Percentiles rank a stretch among this genome's conserved stretches.
Evolutionary conservation across 2,329 filamentous ascomycete species (phyloP).

Genomic region (Nannizzia gypsea): DNA sequence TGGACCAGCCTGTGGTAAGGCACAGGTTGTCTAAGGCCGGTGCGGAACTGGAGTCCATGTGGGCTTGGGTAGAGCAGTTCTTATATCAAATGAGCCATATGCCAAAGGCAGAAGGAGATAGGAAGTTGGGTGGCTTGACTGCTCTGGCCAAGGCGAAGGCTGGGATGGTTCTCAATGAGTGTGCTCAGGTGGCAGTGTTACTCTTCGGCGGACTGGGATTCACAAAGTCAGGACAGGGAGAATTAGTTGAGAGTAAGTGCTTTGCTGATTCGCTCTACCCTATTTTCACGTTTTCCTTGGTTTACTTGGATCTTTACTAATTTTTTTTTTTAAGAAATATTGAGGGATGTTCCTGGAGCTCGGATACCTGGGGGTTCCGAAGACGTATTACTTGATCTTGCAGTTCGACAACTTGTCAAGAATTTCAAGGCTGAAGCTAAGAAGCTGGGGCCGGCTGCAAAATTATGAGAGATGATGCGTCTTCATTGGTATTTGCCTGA

Average conservation of each 20-base stretch:
- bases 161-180: conserved; percentile 60
- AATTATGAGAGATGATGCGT: not conserved
- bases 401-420: conserved; percentile 58
- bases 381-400: conserved; percentile 60
- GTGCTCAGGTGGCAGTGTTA: conserved; percentile 55
- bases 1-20: conserved; percentile 63
- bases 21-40: conserved; percentile 61
- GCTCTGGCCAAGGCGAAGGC: conserved; percentile 61
- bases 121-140: conserved; percentile 56
- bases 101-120: conserved; percentile 35
- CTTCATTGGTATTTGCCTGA: too few species aligned
- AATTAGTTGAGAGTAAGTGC: conserved; percentile 55
- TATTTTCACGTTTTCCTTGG: conserved; percentile 2
- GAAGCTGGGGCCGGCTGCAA: conserved; percentile 15
- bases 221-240: conserved; percentile 57
- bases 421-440: conserved; percentile 40
- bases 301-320: conserved; percentile 19
- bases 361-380: conserved; percentile 58
- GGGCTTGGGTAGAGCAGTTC: conserved; percentile 61
- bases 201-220: conserved; percentile 66
- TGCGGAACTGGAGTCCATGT: conserved; percentile 55
- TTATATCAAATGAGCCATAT: conserved; percentile 56
- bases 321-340: conserved; percentile 38
- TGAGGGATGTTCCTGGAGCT: conserved; percentile 51
- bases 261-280: conserved; percentile 7